Evolutionary conservation across 345 rosid species (phyloP), one percentile per base, ranked within the genome.

Genomic region (Salix exigua): DNA sequence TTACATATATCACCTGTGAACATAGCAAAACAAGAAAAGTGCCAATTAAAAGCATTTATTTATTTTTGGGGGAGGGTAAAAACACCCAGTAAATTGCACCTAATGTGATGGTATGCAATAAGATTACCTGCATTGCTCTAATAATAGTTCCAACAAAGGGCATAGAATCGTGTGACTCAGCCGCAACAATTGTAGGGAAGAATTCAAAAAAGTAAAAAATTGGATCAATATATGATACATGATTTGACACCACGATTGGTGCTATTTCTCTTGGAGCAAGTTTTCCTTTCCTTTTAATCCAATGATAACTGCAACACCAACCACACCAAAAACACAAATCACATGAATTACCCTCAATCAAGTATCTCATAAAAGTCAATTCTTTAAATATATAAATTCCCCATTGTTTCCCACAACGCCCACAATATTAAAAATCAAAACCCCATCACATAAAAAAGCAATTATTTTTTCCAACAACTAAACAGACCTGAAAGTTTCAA

Each of bases 91-190:
- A 17, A 31, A 61, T 10, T n/a, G 42, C 28, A 62, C 26, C 12
- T 40, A 18, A 21, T 37, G 42, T 66, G 16, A 23, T 23, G 13
- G 28, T 58, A n/a, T 21, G 23, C 19, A 38, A 13, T 35, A 12
- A 42, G 6, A 37, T 61, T 67, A 92, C 99, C 96, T 96, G 99
- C 99, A 96, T 96, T 73, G 99, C 97, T 82, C 99, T 89, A 80
- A 96, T 93, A 61, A 96, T 96, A 77, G 99, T 96, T 80, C 99
- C 98, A 38, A 96, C 99, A 72, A 91, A 84, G 11, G 99, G 99
- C 62, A 93, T 85, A 50, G 96, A 85, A 80, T 96, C 99, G 81
- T 96, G 99, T 10, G 98, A 89, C 78, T 93, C 98, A 0, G 99
- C 85, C 0, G 99, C 97, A 74, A 96, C 99, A 80, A 96, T 96